Conservation (phyloP, 2,329 filamentous ascomycete species). For the Cercospora beticola region DNA sequence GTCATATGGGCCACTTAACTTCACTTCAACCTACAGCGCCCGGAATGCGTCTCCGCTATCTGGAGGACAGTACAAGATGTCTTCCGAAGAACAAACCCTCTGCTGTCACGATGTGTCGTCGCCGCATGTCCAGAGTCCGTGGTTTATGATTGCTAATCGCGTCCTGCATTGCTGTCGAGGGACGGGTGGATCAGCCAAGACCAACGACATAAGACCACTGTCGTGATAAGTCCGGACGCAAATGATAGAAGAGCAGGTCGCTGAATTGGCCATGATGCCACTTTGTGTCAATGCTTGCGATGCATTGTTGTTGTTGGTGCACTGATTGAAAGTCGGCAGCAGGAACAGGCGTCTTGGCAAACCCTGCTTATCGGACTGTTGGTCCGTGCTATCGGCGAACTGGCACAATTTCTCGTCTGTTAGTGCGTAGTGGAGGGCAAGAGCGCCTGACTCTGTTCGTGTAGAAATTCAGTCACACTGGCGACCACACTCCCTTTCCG, state of each 20-base stretch:
- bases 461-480: conserved; percentile 22
- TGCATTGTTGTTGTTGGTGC: background rate
- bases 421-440: background rate
- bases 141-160: background rate
- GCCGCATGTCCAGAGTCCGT: background rate
- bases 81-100: background rate
- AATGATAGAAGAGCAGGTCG: background rate
- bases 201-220: background rate
- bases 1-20: conserved; percentile 5
- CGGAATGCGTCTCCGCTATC: background rate
- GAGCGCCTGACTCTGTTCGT: background rate
- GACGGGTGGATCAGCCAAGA: background rate
- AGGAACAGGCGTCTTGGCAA: background rate
- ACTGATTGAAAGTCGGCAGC: background rate
- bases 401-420: conserved; percentile 1
- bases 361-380: background rate
- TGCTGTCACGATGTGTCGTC: background rate
- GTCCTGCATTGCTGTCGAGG: background rate
- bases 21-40: background rate
- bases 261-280: background rate
- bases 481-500: conserved; percentile 61
- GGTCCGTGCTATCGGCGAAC: background rate
- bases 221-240: background rate
- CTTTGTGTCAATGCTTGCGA: background rate
- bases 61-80: background rate